Evolutionary conservation across 305 asterid genomes (phyloP), one percentile per base, ranked within the genome.

Genomic region (Fraxinus sp.): DNA sequence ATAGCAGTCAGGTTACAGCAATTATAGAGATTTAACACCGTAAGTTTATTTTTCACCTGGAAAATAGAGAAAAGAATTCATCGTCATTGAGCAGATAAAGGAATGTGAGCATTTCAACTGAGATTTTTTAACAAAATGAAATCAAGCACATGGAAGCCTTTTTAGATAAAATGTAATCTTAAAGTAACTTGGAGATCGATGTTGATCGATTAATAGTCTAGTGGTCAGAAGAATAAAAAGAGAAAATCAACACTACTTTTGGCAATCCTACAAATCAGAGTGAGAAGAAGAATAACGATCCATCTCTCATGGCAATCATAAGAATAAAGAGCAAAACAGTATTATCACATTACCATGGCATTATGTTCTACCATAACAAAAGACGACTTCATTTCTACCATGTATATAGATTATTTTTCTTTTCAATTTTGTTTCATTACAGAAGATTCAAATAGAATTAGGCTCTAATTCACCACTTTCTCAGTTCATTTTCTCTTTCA

Each of bases 41-140:
- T 71, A 77, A 87, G 71, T 79, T 87, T 83, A 72, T 75, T 77
- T 74, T 84, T 16, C 79, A 82, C 86, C 89, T 87, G 79, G 22
- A 71, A 43, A 70, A 26, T 18, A 37, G 20, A 14, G 22, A n/a
- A 16, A 59, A 55, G 3, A 7, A 2, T 24, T 11, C 35, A 18
- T n/a, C 7, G 30, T 59, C 9, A 59, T 59, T 59, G 70, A 59
- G 13, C 70, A 59, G 68, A 7, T 59, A 59, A 20, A 59, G 30
- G 73, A 26, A 64, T 22, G 35, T 64, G 7, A 64, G 73, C 35
- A 64, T 24, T 64, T 64, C 35, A 64, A 64, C 73, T 10, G 35
- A 64, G 35, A 64, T 22, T 64, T 64, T 64, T 9, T 10, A 1
- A 11, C 18, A 64, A 24, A 64, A 64, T 10, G 7, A 64, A 22